Base-by-base conservation (phyloP, 176 grass and related monocot species). In the Stipa capillata region DNA sequence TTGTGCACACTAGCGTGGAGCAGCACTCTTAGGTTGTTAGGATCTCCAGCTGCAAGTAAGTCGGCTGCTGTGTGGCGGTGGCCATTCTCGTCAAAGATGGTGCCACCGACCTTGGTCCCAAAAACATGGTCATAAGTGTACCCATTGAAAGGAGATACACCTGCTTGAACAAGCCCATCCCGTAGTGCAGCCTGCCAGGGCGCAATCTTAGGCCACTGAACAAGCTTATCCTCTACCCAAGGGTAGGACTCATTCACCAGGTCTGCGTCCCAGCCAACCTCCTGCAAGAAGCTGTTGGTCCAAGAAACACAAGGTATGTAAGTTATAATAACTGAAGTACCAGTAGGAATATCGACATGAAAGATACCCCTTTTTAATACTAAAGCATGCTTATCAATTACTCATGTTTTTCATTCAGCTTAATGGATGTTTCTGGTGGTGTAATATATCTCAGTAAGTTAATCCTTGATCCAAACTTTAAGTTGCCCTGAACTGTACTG, bases 101-200 rank as follows among this genome's bases (percentile, higher is more conserved):
- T 97, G 43, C 93, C 93, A 2, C 90, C 93, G 69, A 97, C 88
- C 73, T 97, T 97, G 52, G 93, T 97, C 17, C 93, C 93, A 67
- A 67, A 86, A 73, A 93, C 34, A 81, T 97, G 93, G 73, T 97
- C 79, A 39, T 85, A 97, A 18, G 82, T 93, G 76, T 92, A 97
- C 2, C 93, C 93, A 76, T 97, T 97, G 93, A 88, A 97, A 32
- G 93, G 93, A 14, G 85, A 82, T 50, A 93, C 85, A 15, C 93
- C 90, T 55, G 90, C 87, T 80, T 90, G 85, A 18, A 97, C 71
- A 20, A 97, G 66, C 5, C 90, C 93, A 77, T 93, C 85, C 51
- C 71, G 77, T 25, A 97, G 23, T 37, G 93, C 93, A 4, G 70
- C 85, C 43, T 97, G 89, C 90, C 93, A 97, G 27, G 90, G 90